phyloP scores from a whole-genome alignment of 768 basidiomycete genomes.

The Sarcodon sp. region DNA sequence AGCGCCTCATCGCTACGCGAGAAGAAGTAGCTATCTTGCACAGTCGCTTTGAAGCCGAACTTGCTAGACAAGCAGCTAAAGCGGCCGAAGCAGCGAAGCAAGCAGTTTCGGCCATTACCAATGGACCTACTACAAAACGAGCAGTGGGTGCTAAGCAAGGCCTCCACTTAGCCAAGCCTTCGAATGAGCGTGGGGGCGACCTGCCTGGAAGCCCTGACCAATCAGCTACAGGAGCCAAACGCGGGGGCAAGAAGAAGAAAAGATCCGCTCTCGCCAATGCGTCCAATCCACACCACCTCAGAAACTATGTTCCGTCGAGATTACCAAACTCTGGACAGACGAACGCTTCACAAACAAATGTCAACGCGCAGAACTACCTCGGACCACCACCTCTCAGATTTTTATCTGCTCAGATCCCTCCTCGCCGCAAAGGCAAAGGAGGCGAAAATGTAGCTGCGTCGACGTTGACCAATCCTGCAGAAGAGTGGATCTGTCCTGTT shows the following conservation, averaged over 20 bases:
- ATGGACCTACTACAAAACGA: conserved; percentile 23
- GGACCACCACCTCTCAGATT: conserved; percentile 55
- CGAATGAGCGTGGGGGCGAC: conserved; percentile 10
- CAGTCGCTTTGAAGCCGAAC: conserved; percentile 59
- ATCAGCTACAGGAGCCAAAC: conserved; percentile 17
- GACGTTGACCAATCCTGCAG: conserved; percentile 42
- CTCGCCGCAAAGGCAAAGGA: conserved; percentile 19
- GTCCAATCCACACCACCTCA: conserved; percentile 89
- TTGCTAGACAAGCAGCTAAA: conserved; percentile 56
- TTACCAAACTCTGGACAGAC: conserved; percentile 34
- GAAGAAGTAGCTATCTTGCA: conserved; percentile 56
- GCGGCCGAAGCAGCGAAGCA: conserved; percentile 36
- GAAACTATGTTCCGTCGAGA: conserved; percentile 87
- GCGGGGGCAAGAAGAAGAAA: conserved; percentile 79
- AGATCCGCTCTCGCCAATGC: conserved; percentile 83
- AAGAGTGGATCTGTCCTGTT: conserved; percentile 91
- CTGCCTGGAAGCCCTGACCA: conserved; percentile 12
- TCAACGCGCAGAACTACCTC: conserved; percentile 34
- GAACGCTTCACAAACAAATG: conserved; percentile 23
- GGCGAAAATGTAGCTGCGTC: conserved; percentile 3
- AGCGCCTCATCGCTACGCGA: conserved; percentile 55
- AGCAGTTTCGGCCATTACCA: conserved; percentile 25
- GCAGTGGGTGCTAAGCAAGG: conserved; percentile 26
- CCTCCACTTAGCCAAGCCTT: not conserved
- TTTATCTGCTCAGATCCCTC: conserved; percentile 54